A percentile compares a stretch with the other conserved stretches of the same genome.
These are phyloP conservation scores for Acmispon strigosus DNA, from an alignment of 306 rosid genomes.

Conservation along the genomic window DNA sequence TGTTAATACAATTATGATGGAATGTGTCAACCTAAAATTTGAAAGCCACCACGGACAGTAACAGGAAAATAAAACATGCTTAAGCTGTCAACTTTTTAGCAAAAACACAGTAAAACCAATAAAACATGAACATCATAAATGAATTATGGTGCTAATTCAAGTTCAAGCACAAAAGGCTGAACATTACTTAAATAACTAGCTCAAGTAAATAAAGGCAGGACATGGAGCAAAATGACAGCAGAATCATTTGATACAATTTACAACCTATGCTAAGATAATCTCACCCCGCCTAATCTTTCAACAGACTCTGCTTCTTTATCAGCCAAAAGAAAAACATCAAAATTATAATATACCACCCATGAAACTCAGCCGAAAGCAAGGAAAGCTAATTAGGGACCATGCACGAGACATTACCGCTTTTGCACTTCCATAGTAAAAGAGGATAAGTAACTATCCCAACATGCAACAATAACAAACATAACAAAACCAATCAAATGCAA, in stretches of 20 bases:
- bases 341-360: conserved; percentile 5
- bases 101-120: not conserved
- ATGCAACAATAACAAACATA: too few species aligned
- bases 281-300: too few species aligned
- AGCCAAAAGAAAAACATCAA: not conserved
- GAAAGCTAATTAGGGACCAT: conserved; percentile 41
- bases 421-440: not conserved
- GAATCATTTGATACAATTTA: too few species aligned
- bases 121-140: not conserved
- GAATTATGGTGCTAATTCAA: too few species aligned
- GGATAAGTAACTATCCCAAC: conserved; percentile 34
- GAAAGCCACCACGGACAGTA: not conserved
- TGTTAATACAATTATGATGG: too few species aligned
- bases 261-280: too few species aligned
- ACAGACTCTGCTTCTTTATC: not conserved
- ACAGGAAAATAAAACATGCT: not conserved
- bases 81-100: not conserved
- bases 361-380: conserved; percentile 44
- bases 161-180: not conserved
- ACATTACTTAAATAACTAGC: not conserved
- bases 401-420: conserved; percentile 7
- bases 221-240: too few species aligned
- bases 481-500: not conserved
- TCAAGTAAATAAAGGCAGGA: not conserved
- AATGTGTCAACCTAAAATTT: not conserved